phyloP scores from a whole-genome alignment of 257 asterid species.

The Salvia hispanica region DNA sequence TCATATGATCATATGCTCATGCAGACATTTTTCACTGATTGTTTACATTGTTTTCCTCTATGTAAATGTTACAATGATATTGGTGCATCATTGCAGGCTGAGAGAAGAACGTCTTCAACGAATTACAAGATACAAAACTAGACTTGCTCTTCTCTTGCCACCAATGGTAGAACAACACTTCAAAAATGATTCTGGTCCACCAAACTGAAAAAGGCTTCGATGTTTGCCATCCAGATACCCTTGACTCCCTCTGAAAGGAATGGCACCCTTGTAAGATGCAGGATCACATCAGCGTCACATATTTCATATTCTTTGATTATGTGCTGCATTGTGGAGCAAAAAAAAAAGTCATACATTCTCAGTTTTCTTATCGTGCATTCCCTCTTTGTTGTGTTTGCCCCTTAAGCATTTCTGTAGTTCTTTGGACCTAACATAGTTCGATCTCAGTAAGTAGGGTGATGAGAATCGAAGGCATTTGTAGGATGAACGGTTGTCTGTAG shows the following conservation, averaged over 20 bases:
- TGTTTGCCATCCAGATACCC: slow-evolving; percentile 7
- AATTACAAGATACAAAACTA: slow-evolving; percentile 74
- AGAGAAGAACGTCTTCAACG: slow-evolving; percentile 77
- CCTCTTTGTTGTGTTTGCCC: background rate
- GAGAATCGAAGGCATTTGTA: slow-evolving; percentile 11
- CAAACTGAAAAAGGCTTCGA: slow-evolving; percentile 43
- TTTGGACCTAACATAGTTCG: background rate
- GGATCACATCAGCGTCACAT: slow-evolving; percentile 17
- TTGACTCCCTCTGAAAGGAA: background rate
- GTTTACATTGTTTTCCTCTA: too few relatives aligned
- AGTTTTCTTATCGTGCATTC: background rate
- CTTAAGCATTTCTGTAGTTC: slow-evolving; percentile 4
- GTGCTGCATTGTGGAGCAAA: slow-evolving; percentile 18
- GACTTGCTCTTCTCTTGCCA: slow-evolving; percentile 82
- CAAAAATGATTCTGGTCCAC: slow-evolving; percentile 54
- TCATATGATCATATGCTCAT: background rate
- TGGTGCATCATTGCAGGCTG: slow-evolving; percentile 56
- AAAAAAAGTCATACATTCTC: background rate
- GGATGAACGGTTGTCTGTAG: slow-evolving; percentile 6
- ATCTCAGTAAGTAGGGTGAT: background rate
- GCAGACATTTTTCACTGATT: background rate
- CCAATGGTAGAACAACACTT: slow-evolving; percentile 76
- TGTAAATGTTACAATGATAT: background rate
- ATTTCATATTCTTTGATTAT: slow-evolving; percentile 25
- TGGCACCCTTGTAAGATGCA: slow-evolving; percentile 22